Evolutionary conservation across 2,329 filamentous ascomycete species (phyloP).

Genomic region (Neopestalotiopsis sp.): DNA sequence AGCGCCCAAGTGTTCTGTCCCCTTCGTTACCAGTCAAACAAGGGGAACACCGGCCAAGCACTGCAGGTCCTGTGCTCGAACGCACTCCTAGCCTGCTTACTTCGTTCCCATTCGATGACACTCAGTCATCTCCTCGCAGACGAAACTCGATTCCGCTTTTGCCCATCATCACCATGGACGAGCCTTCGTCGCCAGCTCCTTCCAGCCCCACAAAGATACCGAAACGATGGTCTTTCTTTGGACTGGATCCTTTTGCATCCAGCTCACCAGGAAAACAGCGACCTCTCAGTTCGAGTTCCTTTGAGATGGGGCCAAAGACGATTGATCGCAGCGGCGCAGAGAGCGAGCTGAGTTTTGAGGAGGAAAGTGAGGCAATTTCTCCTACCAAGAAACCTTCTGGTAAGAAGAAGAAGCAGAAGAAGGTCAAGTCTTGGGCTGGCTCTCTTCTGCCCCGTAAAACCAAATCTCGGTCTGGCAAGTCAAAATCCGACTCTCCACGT

Average conservation of each 20-base stretch:
- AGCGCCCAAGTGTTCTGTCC: constrained; percentile 40
- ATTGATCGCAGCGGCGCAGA: constrained; percentile 20
- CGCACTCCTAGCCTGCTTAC: constrained; percentile 44
- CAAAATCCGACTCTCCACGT: constrained; percentile 43
- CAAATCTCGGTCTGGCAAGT: constrained; percentile 52
- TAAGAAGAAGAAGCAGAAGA: constrained; percentile 67
- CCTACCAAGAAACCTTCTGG: constrained; percentile 39
- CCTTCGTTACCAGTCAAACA: constrained; percentile 46
- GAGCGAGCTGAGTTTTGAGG: constrained; percentile 32
- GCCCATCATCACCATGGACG: constrained; percentile 43
- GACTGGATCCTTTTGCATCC: constrained; percentile 59
- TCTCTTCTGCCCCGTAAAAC: constrained; percentile 69
- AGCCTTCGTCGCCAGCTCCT: constrained; percentile 39
- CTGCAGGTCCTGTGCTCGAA: constrained; percentile 73
- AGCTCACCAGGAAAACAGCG: constrained; percentile 52
- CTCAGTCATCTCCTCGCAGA: constrained; percentile 47
- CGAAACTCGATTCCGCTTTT: constrained; percentile 66
- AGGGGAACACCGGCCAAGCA: constrained; percentile 66
- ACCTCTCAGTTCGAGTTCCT: constrained; percentile 52
- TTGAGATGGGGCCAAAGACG: constrained; percentile 40
- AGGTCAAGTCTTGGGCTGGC: constrained; percentile 76
- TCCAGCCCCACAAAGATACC: constrained; percentile 56
- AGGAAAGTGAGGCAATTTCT: constrained; percentile 25
- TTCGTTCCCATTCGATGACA: constrained; percentile 29
- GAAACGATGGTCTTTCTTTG: constrained; percentile 68